Evolutionary conservation across 164 flowering plant species (phyloP).

Genomic region (Magnolia kwangsiensis): DNA sequence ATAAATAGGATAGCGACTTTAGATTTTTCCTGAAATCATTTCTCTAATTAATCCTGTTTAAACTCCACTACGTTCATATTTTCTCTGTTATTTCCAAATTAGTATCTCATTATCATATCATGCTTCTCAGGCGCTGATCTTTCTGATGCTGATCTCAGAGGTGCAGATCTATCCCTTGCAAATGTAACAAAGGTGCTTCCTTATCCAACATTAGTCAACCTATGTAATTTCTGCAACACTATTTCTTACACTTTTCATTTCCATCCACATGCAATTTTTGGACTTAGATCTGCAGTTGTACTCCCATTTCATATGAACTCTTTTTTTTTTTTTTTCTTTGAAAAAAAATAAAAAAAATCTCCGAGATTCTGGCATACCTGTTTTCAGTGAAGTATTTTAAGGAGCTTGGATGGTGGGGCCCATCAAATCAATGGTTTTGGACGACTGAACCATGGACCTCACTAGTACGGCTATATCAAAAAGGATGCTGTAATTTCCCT

Average conservation of each 20-base stretch:
- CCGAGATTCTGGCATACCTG: background rate
- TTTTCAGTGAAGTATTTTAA: background rate
- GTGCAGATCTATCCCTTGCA: slow-evolving; percentile 89
- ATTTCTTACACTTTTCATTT: background rate
- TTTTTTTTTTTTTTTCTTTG: no score
- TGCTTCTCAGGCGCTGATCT: slow-evolving; percentile 74
- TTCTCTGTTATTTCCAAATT: no score
- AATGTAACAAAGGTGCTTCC: slow-evolving; percentile 74
- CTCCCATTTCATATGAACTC: background rate
- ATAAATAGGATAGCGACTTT: no score
- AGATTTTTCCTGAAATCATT: background rate
- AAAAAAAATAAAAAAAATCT: no score
- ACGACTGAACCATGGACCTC: background rate
- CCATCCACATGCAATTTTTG: background rate
- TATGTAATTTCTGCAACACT: background rate
- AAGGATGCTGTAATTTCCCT: background rate
- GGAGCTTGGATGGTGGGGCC: background rate
- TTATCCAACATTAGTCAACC: no score
- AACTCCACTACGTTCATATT: no score
- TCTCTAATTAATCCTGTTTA: background rate
- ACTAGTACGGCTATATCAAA: background rate
- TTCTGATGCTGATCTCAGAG: slow-evolving; percentile 91
- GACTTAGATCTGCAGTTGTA: no score
- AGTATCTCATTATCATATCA: background rate
- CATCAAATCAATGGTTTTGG: background rate